Conservation (phyloP, 139 green algal genomes). For the Zygnema cylindricum region DNA sequence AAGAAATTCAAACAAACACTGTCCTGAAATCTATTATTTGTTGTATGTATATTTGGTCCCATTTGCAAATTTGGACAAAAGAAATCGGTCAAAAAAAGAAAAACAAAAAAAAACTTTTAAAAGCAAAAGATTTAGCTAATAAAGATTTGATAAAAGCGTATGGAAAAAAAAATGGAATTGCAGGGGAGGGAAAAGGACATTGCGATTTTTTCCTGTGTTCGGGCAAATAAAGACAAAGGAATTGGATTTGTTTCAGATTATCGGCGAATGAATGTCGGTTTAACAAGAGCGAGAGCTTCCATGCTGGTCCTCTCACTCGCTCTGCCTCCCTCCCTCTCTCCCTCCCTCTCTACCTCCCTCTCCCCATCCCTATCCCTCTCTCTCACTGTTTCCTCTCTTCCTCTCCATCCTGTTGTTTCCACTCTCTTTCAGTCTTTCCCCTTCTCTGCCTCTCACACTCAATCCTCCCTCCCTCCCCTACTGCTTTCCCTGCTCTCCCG, state of each 20-base stretch:
- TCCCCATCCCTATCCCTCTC: slow-evolving; percentile 12
- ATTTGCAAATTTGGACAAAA: too few species aligned
- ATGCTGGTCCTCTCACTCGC: slow-evolving; percentile 74
- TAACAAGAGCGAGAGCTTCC: slow-evolving; percentile 81
- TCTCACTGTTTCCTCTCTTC: too few species aligned
- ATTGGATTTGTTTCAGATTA: slow-evolving; percentile 76
- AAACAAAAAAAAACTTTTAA: too few species aligned
- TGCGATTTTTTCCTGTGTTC: slow-evolving; percentile 81
- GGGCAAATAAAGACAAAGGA: slow-evolving; percentile 50
- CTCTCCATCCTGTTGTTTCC: too few species aligned
- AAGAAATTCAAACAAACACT: too few species aligned
- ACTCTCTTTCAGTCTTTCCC: neutral
- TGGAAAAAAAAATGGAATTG: too few species aligned
- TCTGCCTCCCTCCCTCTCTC: neutral
- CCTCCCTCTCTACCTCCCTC: too few species aligned
- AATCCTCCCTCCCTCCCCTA: neutral
- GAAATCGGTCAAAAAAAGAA: too few species aligned
- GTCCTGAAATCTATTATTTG: too few species aligned
- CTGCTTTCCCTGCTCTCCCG: neutral
- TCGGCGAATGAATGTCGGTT: slow-evolving; percentile 89
- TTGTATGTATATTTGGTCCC: too few species aligned
- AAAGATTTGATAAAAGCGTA: too few species aligned
- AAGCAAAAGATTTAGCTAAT: too few species aligned
- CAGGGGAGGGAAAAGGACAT: slow-evolving; percentile 92
- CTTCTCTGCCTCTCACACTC: neutral